Base-by-base conservation (phyloP, 768 basidiomycete genomes). In the Daedalea quercina region DNA sequence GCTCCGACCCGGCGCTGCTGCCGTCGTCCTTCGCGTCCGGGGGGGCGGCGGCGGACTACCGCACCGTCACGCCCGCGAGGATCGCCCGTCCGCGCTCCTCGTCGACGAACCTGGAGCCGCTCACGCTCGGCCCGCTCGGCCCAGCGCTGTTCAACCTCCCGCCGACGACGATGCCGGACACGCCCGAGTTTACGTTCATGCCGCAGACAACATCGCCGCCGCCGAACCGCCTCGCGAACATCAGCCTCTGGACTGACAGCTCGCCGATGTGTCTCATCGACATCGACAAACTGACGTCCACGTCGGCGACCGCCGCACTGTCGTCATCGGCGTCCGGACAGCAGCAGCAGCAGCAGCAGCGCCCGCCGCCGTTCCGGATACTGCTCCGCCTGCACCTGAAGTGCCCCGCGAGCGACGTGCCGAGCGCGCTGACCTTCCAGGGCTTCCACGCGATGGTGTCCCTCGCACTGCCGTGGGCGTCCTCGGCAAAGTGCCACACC, bases 241-340 rank as follows among this genome's bases (percentile, higher is more conserved):
- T 87, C 52, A 76, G 73, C 37, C 71, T 89, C 17, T 76, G 75
- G 62, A 81, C 86, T 22, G 82, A 85, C 58, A 84, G 85, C 54
- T 85, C 87, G 81, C 68, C 75, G n/a, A 74, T 81, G 17, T 75
- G 82, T 51, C 69, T 73, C 26, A 71, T 87, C 64, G 78, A 82
- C 55, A 70, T 85, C 52, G 84, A 84, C 63, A 70, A 75, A 20
- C 67, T 84, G 44, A 57, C 70, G 44, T 71, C 75, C 44, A 67
- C 75, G 20, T 55, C 48, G 35, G 31, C 54, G 26, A 23, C 54
- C 23, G 48, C 47, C n/a, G n/a, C n/a, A n/a, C n/a, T n/a, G n/a
- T n/a, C n/a, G 40, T 50, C 72, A 50, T 64, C 71, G 52, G 65
- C 65, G 35, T 62, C 72, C 46, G 61, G 65, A 44, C 65, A n/a